Evolutionary conservation across 768 basidiomycete genomes (phyloP).

Genomic region (Lactarius sp.): DNA sequence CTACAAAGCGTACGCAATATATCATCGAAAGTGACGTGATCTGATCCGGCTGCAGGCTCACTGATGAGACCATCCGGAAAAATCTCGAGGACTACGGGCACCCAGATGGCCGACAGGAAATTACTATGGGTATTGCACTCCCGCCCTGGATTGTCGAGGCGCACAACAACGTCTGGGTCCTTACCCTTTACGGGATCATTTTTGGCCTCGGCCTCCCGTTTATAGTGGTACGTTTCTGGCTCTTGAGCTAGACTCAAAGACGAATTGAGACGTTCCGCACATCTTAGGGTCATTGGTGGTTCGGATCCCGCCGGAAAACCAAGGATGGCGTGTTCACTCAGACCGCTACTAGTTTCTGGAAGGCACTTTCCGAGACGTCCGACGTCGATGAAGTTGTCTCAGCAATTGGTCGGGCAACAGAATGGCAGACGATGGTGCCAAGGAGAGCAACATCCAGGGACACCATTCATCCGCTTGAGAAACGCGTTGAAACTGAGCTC

Average conservation of each 20-base stretch:
- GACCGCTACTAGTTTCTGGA: constrained; percentile 88
- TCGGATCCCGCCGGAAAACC: constrained; percentile 81
- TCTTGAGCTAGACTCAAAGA: background rate
- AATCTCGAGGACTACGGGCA: constrained; percentile 89
- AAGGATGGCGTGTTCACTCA: constrained; percentile 84
- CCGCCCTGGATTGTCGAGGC: constrained; percentile 92
- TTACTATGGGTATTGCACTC: constrained; percentile 91
- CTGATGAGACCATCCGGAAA: constrained; percentile 86
- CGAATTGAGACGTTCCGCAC: background rate
- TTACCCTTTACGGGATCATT: constrained; percentile 81
- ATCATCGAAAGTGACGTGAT: background rate
- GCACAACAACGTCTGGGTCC: constrained; percentile 86
- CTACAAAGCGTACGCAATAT: constrained; percentile 74
- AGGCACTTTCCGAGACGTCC: constrained; percentile 74
- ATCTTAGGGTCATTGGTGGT: constrained; percentile 89
- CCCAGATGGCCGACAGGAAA: constrained; percentile 94
- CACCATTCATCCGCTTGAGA: constrained; percentile 46
- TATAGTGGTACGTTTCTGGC: constrained; percentile 55
- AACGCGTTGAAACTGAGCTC: constrained; percentile 43
- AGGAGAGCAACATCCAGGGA: constrained; percentile 29
- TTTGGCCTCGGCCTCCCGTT: constrained; percentile 84
- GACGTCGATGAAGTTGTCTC: constrained; percentile 66
- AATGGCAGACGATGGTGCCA: constrained; percentile 46
- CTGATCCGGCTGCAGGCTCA: constrained; percentile 49
- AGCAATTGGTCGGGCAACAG: constrained; percentile 60